A percentile compares a stretch with the other conserved stretches of the same genome.
Conservation (phyloP, 805 yeast genomes). For the Myxozyma sirexii region DNA sequence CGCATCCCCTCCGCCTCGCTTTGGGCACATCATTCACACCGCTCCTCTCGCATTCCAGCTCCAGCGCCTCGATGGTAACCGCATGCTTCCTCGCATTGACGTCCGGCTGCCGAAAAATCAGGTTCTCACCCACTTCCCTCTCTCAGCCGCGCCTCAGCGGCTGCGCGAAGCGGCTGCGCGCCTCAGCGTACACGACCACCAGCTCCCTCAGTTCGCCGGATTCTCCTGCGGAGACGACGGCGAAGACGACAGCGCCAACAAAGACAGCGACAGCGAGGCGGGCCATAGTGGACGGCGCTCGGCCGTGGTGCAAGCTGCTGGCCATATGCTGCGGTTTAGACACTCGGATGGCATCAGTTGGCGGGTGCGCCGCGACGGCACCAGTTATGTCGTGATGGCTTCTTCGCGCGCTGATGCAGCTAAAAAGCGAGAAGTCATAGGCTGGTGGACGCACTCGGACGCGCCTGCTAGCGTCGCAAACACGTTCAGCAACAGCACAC, state of each 20-base stretch:
- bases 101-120: conserved; percentile 4
- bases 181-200: conserved; percentile 3
- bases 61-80: conserved; percentile 12
- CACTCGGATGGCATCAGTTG: conserved; percentile 4
- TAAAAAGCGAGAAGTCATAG: background rate
- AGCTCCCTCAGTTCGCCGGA: conserved; percentile 11
- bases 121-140: conserved; percentile 1
- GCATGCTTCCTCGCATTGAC: conserved; percentile 12
- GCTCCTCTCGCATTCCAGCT: conserved; percentile 17
- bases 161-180: conserved; percentile 4
- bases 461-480: background rate
- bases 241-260: background rate
- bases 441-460: conserved; percentile 14
- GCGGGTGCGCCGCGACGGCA: conserved; percentile 6
- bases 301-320: conserved; percentile 4
- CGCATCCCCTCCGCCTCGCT: conserved; percentile 24
- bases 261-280: background rate
- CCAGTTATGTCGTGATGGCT: background rate
- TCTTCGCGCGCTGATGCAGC: background rate
- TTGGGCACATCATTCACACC: background rate
- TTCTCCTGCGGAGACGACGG: conserved; percentile 4
- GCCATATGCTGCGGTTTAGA: conserved; percentile 2
- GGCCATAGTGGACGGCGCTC: background rate
- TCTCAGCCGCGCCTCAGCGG: conserved; percentile 3
- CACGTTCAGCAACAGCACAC: background rate